A percentile compares a stretch with the other conserved stretches of the same genome.
phyloP scores from a whole-genome alignment of 2,329 filamentous ascomycete species.

The Alternaria gansuensis region DNA sequence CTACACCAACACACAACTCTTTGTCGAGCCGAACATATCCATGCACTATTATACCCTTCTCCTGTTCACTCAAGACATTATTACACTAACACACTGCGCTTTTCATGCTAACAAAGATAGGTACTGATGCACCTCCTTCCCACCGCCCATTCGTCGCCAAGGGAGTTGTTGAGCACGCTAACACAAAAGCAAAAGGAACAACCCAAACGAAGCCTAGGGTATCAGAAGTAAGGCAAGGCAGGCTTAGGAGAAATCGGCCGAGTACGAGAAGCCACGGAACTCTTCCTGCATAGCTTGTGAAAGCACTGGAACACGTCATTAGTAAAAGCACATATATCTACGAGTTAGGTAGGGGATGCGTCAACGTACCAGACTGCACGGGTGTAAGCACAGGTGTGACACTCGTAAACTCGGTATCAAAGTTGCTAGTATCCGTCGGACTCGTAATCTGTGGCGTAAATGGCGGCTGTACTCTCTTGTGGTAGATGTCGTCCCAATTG shows the following conservation, averaged over 20 bases:
- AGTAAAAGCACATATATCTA: slow-evolving; percentile 12
- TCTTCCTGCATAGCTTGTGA: slow-evolving; percentile 99
- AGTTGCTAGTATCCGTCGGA: slow-evolving; percentile 98
- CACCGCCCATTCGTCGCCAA: slow-evolving; percentile 10
- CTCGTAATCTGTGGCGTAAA: slow-evolving; percentile 91
- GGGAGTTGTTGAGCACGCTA: slow-evolving; percentile 11
- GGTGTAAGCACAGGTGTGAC: slow-evolving; percentile 97
- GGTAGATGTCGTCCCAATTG: slow-evolving; percentile 98
- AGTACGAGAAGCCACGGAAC: slow-evolving; percentile 98
- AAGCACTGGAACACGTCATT: slow-evolving; percentile 69
- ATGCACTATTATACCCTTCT: slow-evolving; percentile 8
- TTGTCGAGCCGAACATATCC: slow-evolving; percentile 6
- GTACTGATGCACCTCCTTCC: slow-evolving; percentile 1
- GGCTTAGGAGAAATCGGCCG: slow-evolving; percentile 77
- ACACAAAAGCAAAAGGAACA: slow-evolving; percentile 18
- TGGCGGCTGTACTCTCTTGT: slow-evolving; percentile 89
- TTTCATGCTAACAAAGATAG: slow-evolving; percentile 13
- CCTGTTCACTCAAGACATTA: slow-evolving; percentile 3
- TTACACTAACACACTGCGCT: slow-evolving; percentile 10
- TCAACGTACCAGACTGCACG: slow-evolving; percentile 87
- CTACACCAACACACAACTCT: slow-evolving; percentile 3
- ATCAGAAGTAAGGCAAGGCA: slow-evolving; percentile 20
- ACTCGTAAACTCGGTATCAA: slow-evolving; percentile 97
- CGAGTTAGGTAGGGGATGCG: neutral
- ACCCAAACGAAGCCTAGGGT: slow-evolving; percentile 23